Percentiles rank a stretch among this genome's conserved stretches.
These are phyloP conservation scores for Fagopyrum tataricum DNA, from an alignment of 148 eudicot genomes.

Conservation along the genomic window DNA sequence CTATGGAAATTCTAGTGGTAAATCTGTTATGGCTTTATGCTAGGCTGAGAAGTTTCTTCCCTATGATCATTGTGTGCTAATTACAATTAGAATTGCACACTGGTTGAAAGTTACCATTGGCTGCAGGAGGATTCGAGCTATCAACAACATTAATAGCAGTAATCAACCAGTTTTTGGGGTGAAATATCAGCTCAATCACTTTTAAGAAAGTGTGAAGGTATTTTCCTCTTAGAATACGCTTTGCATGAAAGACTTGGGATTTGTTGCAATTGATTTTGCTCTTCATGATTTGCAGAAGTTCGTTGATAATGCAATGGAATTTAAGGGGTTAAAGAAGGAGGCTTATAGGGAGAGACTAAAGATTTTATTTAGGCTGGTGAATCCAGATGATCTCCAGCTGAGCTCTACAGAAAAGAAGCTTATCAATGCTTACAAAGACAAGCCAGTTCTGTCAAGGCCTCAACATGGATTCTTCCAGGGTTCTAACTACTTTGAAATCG, in stretches of 20 bases:
- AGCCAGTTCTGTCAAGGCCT: constrained; percentile 92
- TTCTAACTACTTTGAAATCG: constrained; percentile 78
- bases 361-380: constrained; percentile 60
- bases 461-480: constrained; percentile 91
- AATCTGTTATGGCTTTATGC: too few species aligned
- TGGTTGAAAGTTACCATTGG: neutral
- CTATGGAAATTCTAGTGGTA: too few species aligned
- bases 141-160: neutral
- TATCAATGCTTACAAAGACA: constrained; percentile 71
- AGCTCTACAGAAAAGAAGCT: constrained; percentile 79
- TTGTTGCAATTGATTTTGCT: constrained; percentile 12
- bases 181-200: constrained; percentile 24
- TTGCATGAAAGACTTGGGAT: neutral
- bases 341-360: constrained; percentile 74
- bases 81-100: neutral
- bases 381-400: constrained; percentile 76
- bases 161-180: neutral
- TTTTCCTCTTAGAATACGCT: neutral
- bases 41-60: neutral
- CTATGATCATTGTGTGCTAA: neutral
- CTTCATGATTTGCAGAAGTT: constrained; percentile 39
- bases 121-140: constrained; percentile 5
- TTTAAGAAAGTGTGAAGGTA: constrained; percentile 70
- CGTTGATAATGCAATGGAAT: constrained; percentile 47
- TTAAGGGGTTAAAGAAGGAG: constrained; percentile 30